Conservation (phyloP, 306 rosid species). For the Luffa aegyptiaca region DNA sequence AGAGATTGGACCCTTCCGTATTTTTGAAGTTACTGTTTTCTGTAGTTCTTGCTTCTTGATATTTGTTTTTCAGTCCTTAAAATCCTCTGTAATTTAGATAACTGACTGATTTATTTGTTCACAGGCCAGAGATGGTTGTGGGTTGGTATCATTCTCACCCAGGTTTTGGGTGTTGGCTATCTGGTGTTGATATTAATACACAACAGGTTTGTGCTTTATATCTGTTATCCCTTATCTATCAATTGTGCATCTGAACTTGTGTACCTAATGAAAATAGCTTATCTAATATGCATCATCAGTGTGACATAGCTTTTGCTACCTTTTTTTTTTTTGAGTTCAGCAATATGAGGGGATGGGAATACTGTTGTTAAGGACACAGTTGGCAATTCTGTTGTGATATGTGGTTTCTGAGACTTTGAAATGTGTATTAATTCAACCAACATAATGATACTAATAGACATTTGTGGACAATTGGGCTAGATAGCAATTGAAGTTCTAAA, state of each 20-base stretch:
- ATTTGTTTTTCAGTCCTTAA: not conserved
- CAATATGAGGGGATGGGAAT: too few relatives aligned
- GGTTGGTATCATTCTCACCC: slow-evolving; percentile 99
- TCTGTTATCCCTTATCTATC: not conserved
- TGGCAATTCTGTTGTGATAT: not conserved
- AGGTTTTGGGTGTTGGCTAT: slow-evolving; percentile 95
- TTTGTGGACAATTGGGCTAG: not conserved
- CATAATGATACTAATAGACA: not conserved
- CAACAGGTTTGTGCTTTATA: slow-evolving; percentile 53
- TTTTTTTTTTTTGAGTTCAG: too few relatives aligned
- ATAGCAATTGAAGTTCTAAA: not conserved
- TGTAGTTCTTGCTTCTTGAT: not conserved
- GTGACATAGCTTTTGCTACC: too few relatives aligned
- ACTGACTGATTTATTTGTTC: not conserved
- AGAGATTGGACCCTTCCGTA: not conserved
- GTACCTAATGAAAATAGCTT: not conserved
- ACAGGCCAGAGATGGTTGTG: slow-evolving; percentile 93
- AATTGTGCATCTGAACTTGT: not conserved
- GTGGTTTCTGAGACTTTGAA: not conserved
- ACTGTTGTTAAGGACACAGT: not conserved
- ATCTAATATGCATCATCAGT: not conserved
- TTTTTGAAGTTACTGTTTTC: not conserved
- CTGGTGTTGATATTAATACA: slow-evolving; percentile 88
- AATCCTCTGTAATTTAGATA: not conserved
- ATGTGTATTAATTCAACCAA: not conserved